Conservation (phyloP, 2,329 filamentous ascomycete species). For the Aspergillus jensenii region DNA sequence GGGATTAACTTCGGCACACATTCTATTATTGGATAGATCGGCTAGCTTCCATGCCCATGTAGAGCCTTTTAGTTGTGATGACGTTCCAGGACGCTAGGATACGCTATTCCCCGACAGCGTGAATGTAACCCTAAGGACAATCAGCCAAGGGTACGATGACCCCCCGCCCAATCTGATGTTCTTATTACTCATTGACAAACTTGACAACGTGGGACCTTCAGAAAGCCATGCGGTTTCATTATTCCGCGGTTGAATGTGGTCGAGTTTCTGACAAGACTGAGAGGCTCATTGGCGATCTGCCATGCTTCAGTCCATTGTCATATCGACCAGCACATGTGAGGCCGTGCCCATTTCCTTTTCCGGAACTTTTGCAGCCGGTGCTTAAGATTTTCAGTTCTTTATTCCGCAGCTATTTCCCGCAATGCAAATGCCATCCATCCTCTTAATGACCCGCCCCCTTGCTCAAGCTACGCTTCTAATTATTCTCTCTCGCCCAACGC, state of each 20-base stretch:
- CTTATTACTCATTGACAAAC: not conserved
- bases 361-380: not conserved
- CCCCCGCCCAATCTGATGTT: not conserved
- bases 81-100: not conserved
- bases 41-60: not conserved
- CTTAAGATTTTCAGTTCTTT: not conserved
- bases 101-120: not conserved
- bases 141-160: not conserved
- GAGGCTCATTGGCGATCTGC: not conserved
- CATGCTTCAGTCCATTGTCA: not conserved
- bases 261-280: not conserved
- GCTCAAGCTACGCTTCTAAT: too few relatives aligned
- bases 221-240: not conserved
- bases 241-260: not conserved
- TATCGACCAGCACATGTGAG: not conserved
- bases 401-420: too few relatives aligned
- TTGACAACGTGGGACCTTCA: not conserved
- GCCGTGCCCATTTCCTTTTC: not conserved
- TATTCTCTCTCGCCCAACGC: too few relatives aligned
- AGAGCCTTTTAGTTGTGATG: not conserved
- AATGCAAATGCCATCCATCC: too few relatives aligned
- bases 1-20: not conserved
- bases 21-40: not conserved
- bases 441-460: too few relatives aligned
- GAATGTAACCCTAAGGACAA: constrained; percentile 4